These are phyloP conservation scores for Mycena epipterygia DNA, from an alignment of 768 basidiomycete species.

Conservation along the genomic window DNA sequence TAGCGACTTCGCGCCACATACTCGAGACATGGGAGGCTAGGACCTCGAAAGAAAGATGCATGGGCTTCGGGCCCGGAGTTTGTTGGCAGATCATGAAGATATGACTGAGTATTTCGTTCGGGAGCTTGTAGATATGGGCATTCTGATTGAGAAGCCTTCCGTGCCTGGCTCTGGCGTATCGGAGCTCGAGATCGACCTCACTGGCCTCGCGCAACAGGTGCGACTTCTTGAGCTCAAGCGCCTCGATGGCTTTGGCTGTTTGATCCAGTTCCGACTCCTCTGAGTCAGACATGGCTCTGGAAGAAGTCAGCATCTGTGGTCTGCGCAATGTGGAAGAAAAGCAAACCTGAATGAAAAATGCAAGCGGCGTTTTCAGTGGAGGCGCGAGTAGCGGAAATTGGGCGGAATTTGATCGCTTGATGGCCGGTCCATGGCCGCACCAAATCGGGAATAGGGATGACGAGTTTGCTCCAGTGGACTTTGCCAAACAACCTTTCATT, in stretches of 20 bases:
- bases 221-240: slow-evolving; percentile 45
- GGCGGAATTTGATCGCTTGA: too few relatives aligned
- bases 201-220: slow-evolving; percentile 51
- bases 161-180: slow-evolving; percentile 46
- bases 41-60: slow-evolving; percentile 49
- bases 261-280: slow-evolving; percentile 17
- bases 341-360: not conserved
- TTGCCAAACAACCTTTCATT: too few relatives aligned
- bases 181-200: slow-evolving; percentile 49
- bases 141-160: slow-evolving; percentile 51
- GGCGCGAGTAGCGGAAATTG: too few relatives aligned
- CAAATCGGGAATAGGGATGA: too few relatives aligned
- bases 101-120: slow-evolving; percentile 55
- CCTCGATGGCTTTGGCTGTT: slow-evolving; percentile 38
- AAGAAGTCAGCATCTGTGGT: not conserved
- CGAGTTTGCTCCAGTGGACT: too few relatives aligned
- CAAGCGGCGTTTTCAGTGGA: too few relatives aligned
- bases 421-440: too few relatives aligned
- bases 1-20: slow-evolving; percentile 57
- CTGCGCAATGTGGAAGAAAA: not conserved
- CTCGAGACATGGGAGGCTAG: slow-evolving; percentile 60
- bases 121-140: slow-evolving; percentile 51
- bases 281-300: not conserved
- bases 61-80: slow-evolving; percentile 21
- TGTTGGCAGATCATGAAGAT: slow-evolving; percentile 55